Evolutionary conservation across 768 basidiomycete species (phyloP).

Genomic region (Psilocybe sp.): DNA sequence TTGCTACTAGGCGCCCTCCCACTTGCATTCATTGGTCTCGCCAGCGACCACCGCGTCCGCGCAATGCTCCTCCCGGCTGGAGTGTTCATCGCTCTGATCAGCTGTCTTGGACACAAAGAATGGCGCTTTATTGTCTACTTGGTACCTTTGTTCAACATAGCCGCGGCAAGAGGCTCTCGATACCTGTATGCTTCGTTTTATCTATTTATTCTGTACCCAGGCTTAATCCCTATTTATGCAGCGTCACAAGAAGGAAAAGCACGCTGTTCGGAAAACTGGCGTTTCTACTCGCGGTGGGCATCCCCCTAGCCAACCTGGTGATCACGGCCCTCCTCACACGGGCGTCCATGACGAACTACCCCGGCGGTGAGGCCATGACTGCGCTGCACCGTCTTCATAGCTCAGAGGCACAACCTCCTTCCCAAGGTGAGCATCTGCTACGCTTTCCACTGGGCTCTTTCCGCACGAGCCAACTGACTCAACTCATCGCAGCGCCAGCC

Average conservation of each 20-base stretch:
- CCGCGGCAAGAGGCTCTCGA: conserved; percentile 64
- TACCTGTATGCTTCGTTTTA: conserved; percentile 51
- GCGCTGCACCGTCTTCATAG: conserved; percentile 48
- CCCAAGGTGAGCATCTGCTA: conserved; percentile 25
- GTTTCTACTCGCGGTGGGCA: conserved; percentile 41
- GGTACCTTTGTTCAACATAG: conserved; percentile 77
- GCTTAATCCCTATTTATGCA: conserved; percentile 16
- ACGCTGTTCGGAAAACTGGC: conserved; percentile 41
- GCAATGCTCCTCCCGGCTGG: conserved; percentile 50
- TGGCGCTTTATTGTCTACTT: conserved; percentile 95
- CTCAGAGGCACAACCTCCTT: too few relatives aligned
- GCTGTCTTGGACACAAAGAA: conserved; percentile 87
- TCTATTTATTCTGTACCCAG: neutral
- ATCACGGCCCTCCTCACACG: conserved; percentile 50
- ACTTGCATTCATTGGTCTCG: conserved; percentile 52
- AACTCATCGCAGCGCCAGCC: conserved; percentile 11
- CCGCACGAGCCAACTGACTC: neutral
- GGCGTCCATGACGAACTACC: conserved; percentile 79
- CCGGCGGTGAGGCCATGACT: conserved; percentile 76
- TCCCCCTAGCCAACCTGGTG: conserved; percentile 52
- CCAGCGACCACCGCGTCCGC: conserved; percentile 47
- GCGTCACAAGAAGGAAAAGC: conserved; percentile 48
- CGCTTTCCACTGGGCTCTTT: conserved; percentile 12
- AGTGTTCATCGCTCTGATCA: conserved; percentile 60
- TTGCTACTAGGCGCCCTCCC: conserved; percentile 67